Percentiles rank a stretch among this genome's conserved stretches.
Conservation (phyloP, 2,329 filamentous ascomycete genomes). For the Sporothrix brunneoviolacea region DNA sequence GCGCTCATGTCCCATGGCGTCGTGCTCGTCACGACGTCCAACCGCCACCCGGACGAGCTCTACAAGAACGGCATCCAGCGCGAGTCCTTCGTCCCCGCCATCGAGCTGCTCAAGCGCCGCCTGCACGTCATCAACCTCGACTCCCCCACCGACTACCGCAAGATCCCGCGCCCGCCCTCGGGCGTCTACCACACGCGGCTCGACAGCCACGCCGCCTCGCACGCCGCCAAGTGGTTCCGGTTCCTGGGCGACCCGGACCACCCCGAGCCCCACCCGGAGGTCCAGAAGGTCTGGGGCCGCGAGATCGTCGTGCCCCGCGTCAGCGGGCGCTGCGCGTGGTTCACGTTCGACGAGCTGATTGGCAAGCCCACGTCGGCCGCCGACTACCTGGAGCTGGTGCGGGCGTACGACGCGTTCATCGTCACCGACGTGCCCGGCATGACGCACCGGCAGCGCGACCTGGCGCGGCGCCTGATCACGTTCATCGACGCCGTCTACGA, state of each 20-base stretch:
- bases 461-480: conserved; percentile 90
- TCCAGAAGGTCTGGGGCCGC: conserved; percentile 85
- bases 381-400: conserved; percentile 88
- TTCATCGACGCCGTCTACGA: conserved; percentile 98
- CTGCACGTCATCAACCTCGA: conserved; percentile 91
- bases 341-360: conserved; percentile 89
- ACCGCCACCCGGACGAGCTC: conserved; percentile 90
- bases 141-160: conserved; percentile 93
- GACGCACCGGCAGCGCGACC: conserved; percentile 77
- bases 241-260: conserved; percentile 83
- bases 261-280: conserved; percentile 66
- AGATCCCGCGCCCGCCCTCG: conserved; percentile 85
- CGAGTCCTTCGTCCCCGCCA: conserved; percentile 90
- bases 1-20: conserved; percentile 94
- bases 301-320: conserved; percentile 82
- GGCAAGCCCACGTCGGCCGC: conserved; percentile 83
- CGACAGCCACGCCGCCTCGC: conserved; percentile 66
- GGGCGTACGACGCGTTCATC: conserved; percentile 86
- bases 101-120: conserved; percentile 77
- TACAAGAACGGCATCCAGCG: conserved; percentile 98
- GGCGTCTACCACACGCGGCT: conserved; percentile 91
- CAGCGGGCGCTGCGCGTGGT: conserved; percentile 81
- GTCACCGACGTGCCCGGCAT: conserved; percentile 88
- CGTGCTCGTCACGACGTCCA: conserved; percentile 90
- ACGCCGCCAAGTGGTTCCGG: conserved; percentile 91